These are phyloP conservation scores for Papiliotrema fonsecae DNA, from an alignment of 1,284 basidiomycete genomes.

Conservation along the genomic window DNA sequence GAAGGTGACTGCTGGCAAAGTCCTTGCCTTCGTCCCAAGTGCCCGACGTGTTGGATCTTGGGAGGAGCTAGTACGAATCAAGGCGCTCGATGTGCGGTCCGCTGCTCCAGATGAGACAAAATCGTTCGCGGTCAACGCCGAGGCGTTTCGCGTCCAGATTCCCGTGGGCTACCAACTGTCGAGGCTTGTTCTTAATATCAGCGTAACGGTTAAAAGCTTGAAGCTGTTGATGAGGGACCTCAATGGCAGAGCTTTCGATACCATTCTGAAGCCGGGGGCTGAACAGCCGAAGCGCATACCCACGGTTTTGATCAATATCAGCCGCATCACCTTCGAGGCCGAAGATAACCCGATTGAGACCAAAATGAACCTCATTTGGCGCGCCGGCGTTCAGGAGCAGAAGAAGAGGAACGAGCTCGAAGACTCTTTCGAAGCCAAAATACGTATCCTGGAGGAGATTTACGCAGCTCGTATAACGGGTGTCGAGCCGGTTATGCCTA, in stretches of 20 bases:
- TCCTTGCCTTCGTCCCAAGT: constrained; percentile 51
- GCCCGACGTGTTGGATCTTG: constrained; percentile 53
- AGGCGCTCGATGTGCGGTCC: constrained; percentile 55
- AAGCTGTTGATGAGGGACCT: constrained; percentile 57
- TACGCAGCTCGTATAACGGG: constrained; percentile 36
- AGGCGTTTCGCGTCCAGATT: constrained; percentile 67
- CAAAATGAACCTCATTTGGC: constrained; percentile 71
- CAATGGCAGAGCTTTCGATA: constrained; percentile 19
- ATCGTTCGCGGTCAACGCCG: constrained; percentile 47
- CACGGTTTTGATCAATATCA: constrained; percentile 59
- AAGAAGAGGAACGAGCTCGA: constrained; percentile 70
- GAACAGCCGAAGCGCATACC: constrained; percentile 72
- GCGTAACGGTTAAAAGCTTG: constrained; percentile 61
- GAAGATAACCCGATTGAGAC: constrained; percentile 85
- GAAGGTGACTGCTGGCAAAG: constrained; percentile 38
- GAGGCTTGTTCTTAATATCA: constrained; percentile 64
- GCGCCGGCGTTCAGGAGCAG: constrained; percentile 70
- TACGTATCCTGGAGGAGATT: constrained; percentile 53
- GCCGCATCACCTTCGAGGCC: constrained; percentile 68
- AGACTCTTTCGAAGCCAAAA: constrained; percentile 73
- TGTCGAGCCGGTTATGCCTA: neutral
- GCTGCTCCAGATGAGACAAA: constrained; percentile 14
- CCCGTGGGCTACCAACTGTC: constrained; percentile 74
- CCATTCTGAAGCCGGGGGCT: constrained; percentile 54
- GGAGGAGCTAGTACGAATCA: constrained; percentile 72